Evolutionary conservation across 2,329 filamentous ascomycete species (phyloP), one percentile per base, ranked within the genome.

Genomic region (Talaromyces albobiverticillius): DNA sequence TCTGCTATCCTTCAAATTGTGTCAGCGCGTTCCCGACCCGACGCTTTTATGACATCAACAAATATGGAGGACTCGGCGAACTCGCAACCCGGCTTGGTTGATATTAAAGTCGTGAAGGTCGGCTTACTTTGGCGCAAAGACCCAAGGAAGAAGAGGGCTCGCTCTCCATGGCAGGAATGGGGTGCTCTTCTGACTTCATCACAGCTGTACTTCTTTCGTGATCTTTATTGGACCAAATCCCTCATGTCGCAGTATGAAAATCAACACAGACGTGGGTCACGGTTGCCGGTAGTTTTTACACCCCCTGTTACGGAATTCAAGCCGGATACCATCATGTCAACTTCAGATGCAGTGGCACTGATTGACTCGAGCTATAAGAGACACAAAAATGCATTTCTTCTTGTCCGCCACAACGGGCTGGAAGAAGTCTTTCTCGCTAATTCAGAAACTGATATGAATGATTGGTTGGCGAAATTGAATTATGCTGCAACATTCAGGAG

Each of bases 91-190:
- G 94, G 94, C 11, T 88, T 99, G 55, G 93, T 99, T 10, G 93
- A 97, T 71, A 95, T 99, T 67, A 96, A 96, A 63, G 88, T 97
- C 43, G 96, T 93, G 42, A 99, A 97, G 71, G 92, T 99, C 47
- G 94, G 94, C 3, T 76, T 96, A 1, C 71, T 99, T 29, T 99
- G 94, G 94, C 85, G 94, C 42, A 99, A 99, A 68, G 91, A 96
- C 60, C 76, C 82, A 1, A 96, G 95, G 75, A 96, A 93, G 74
- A 93, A 94, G 74, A 95, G 95, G 71, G 88, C 91, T 0, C 83
- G 93, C 41, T 96, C 93, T 10, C 93, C 94, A 1, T 99, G 94
- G 94, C 93, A 96, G 67, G 94, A 99, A 79, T 99, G 94, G 94
- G 94, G 94, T 50, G 94, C 91, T 22, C 88, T 99, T 55, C 80